phyloP scores from a whole-genome alignment of 257 asterid genomes.

The Solanum megistacrolobum region DNA sequence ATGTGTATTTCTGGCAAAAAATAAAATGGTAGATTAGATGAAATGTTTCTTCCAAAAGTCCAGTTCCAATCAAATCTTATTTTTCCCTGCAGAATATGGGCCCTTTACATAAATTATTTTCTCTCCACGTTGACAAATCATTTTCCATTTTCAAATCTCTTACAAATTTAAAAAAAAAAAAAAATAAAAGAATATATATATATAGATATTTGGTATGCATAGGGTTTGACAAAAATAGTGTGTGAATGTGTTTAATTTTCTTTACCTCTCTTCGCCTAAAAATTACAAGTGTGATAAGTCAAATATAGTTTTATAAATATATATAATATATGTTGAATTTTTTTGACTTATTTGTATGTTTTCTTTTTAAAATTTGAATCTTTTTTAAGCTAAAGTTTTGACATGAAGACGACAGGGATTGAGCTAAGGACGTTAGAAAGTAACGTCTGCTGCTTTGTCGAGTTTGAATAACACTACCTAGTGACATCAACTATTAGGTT shows the following conservation, averaged over 20 bases:
- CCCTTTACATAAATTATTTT: slow-evolving; percentile 23
- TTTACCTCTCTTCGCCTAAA: not conserved
- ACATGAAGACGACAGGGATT: not conserved
- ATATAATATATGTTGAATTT: not conserved
- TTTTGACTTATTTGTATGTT: not conserved
- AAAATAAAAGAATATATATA: too few relatives aligned
- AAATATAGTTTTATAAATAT: not conserved
- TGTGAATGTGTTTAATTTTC: not conserved
- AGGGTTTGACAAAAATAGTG: not conserved
- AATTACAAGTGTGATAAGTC: not conserved
- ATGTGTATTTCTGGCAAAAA: slow-evolving; percentile 29
- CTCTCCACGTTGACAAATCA: not conserved
- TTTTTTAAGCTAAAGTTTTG: not conserved
- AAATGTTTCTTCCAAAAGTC: slow-evolving; percentile 17
- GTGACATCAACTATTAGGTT: not conserved
- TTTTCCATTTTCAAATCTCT: not conserved
- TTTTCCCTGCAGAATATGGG: slow-evolving; percentile 14
- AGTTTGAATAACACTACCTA: not conserved
- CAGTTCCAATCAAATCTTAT: slow-evolving; percentile 40
- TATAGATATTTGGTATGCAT: not conserved
- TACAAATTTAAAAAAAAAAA: not conserved
- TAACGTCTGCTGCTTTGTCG: not conserved
- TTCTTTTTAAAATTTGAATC: not conserved
- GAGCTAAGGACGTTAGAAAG: not conserved
- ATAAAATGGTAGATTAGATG: not conserved